Conservation (phyloP, 441 rosid genomes). For the Pelargonium myrrhifolium region DNA sequence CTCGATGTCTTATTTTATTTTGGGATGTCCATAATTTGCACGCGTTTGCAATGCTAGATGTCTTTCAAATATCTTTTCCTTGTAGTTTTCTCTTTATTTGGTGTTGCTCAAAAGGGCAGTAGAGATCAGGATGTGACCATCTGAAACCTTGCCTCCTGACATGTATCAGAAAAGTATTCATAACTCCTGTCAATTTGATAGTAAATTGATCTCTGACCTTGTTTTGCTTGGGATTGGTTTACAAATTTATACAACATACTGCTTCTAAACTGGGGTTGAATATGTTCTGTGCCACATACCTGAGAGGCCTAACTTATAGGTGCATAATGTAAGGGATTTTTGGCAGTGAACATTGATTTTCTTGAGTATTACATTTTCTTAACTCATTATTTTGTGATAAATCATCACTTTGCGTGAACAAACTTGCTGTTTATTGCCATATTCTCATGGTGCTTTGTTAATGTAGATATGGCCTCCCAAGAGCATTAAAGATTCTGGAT, state of each 20-base stretch:
- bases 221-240: not conserved
- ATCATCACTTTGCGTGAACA: too few species aligned
- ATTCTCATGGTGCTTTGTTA: conserved; percentile 18
- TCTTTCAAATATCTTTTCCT: not conserved
- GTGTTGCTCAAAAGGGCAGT: not conserved
- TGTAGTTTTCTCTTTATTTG: not conserved
- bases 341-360: too few species aligned
- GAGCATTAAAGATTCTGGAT: conserved; percentile 86
- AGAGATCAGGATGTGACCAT: not conserved
- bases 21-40: not conserved
- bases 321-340: too few species aligned
- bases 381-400: not conserved
- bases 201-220: not conserved
- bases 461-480: conserved; percentile 98
- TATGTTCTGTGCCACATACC: not conserved
- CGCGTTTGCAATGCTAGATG: not conserved
- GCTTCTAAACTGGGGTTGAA: not conserved
- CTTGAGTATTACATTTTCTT: not conserved
- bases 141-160: not conserved
- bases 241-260: not conserved
- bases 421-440: conserved; percentile 7
- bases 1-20: not conserved
- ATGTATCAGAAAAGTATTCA: not conserved
- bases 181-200: not conserved
- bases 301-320: not conserved